Evolutionary conservation across 2,329 filamentous ascomycete species (phyloP).

Genomic region (Leptographium radiaticola): DNA sequence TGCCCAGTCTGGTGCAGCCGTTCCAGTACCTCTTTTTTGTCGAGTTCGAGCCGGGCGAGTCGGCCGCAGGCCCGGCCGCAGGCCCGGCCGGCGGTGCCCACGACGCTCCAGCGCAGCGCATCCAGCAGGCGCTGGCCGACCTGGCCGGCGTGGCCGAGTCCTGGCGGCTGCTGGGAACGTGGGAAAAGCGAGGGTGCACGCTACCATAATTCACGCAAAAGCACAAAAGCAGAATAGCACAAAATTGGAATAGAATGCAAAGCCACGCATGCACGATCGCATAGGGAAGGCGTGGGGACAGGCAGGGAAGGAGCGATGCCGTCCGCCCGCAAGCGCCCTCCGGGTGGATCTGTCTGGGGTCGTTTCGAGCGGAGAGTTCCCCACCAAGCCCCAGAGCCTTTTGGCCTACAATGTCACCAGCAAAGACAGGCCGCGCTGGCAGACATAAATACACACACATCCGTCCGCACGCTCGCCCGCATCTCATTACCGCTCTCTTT

Average conservation of each 20-base stretch:
- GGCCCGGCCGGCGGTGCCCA: constrained; percentile 16
- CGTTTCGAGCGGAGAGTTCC: not conserved
- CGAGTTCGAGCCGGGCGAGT: constrained; percentile 53
- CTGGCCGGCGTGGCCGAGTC: constrained; percentile 44
- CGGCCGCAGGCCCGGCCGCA: too few species aligned
- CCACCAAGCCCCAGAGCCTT: too few species aligned
- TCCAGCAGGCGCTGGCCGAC: constrained; percentile 46
- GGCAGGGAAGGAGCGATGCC: not conserved
- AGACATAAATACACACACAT: too few species aligned
- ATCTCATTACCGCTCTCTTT: too few species aligned
- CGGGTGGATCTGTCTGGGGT: not conserved
- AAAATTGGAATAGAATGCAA: not conserved
- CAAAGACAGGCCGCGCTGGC: too few species aligned
- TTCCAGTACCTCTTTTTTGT: constrained; percentile 96
- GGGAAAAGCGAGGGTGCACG: constrained; percentile 32
- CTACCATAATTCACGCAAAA: too few species aligned
- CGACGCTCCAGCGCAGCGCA: constrained; percentile 39
- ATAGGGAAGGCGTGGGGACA: not conserved
- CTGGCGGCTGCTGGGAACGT: constrained; percentile 60
- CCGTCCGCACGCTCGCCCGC: too few species aligned
- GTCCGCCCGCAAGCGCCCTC: not conserved
- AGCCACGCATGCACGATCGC: not conserved
- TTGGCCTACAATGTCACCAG: too few species aligned
- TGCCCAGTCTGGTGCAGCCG: constrained; percentile 59
- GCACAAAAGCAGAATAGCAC: not conserved